These are phyloP conservation scores for Penicillium sp. DNA, from an alignment of 2,329 filamentous ascomycete genomes.

Conservation along the genomic window DNA sequence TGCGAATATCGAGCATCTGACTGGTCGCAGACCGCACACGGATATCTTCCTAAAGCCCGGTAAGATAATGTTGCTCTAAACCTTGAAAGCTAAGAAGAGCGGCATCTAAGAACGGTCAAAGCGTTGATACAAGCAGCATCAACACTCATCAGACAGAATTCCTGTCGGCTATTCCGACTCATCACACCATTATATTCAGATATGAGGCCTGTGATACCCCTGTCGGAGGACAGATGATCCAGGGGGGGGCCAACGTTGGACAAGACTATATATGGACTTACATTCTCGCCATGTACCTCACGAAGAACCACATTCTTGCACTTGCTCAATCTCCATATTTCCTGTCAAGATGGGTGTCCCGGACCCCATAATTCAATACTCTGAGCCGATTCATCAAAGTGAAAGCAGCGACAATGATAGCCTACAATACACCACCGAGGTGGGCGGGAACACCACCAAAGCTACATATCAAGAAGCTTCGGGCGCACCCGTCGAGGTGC, in stretches of 20 bases:
- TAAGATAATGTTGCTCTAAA: background rate
- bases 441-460: conserved; percentile 46
- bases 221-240: background rate
- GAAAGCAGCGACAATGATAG: conserved; percentile 4
- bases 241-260: background rate
- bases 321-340: background rate
- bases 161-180: background rate
- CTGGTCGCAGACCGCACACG: background rate
- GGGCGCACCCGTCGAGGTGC: conserved; percentile 60
- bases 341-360: background rate
- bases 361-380: background rate
- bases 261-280: background rate
- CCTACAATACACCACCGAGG: conserved; percentile 6
- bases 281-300: background rate
- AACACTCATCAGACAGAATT: background rate
- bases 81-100: background rate
- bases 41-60: background rate
- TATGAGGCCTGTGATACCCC: background rate
- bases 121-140: background rate
- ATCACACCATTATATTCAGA: background rate
- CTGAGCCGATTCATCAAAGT: background rate
- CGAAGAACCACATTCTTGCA: background rate
- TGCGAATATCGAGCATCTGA: background rate
- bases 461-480: conserved; percentile 60
- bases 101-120: background rate